Percentiles rank a stretch among this genome's conserved stretches.
Conservation (phyloP, 495 filamentous ascomycete genomes). For the Pyrenula massariospora region DNA sequence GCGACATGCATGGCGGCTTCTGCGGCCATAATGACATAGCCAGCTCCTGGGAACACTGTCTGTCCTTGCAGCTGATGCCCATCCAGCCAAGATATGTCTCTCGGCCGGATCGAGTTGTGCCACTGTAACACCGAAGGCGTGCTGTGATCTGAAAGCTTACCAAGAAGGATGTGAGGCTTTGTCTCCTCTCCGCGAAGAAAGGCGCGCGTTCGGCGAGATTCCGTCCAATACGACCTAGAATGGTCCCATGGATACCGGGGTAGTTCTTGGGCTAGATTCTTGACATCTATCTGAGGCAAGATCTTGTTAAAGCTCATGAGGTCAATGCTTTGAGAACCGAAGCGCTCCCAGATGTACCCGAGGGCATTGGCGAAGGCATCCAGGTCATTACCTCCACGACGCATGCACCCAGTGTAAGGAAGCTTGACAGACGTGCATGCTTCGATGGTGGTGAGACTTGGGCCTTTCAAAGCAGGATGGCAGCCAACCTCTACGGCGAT, state of each 20-base stretch:
- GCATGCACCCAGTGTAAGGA: slow-evolving; percentile 10
- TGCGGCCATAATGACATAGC: slow-evolving; percentile 26
- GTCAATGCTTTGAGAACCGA: slow-evolving; percentile 18
- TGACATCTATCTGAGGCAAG: slow-evolving; percentile 11
- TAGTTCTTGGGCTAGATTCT: slow-evolving; percentile 19
- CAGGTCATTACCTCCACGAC: slow-evolving; percentile 11
- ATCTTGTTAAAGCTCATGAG: slow-evolving; percentile 10
- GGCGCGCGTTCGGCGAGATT: slow-evolving; percentile 34
- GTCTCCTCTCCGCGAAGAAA: too few relatives aligned
- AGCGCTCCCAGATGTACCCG: slow-evolving; percentile 9
- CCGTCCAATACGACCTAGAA: slow-evolving; percentile 12
- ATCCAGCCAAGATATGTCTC: slow-evolving; percentile 27
- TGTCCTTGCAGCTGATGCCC: slow-evolving; percentile 27
- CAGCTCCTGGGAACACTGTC: slow-evolving; percentile 27
- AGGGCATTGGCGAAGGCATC: slow-evolving; percentile 13
- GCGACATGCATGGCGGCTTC: slow-evolving; percentile 24
- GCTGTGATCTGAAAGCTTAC: too few relatives aligned
- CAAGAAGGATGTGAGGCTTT: too few relatives aligned
- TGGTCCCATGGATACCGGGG: slow-evolving; percentile 34
- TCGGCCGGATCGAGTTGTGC: too few relatives aligned
- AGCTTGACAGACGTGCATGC: neutral
- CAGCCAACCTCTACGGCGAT: slow-evolving; percentile 25
- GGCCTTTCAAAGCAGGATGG: slow-evolving; percentile 12
- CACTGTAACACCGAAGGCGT: too few relatives aligned
- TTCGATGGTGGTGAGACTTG: slow-evolving; percentile 5